Evolutionary conservation across 768 basidiomycete genomes (phyloP), one percentile per base, ranked within the genome.

Genomic region (Dacryopinax spathularia): DNA sequence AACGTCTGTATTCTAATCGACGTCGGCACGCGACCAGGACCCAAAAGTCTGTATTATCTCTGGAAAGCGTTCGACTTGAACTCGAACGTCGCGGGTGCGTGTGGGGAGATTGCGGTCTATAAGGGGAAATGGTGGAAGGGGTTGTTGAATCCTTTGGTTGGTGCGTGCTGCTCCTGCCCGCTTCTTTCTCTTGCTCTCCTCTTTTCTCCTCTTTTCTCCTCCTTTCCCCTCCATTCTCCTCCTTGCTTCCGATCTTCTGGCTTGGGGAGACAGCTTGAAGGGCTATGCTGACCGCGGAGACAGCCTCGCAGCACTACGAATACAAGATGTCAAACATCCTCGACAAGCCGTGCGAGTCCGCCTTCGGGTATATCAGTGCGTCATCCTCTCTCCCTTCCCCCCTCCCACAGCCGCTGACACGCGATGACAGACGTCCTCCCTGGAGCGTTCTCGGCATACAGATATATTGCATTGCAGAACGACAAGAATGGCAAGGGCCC

Each of bases 61-160:
- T 98, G 95, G 95, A 97, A 97, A 75, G 84, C 89, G 0, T 93
- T 93, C 69, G 91, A 93, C 70, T 75, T 93, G 66, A 88, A 91
- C 72, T 91, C 89, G 7, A 95, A 88, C 65, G 91, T 98, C 13
- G 94, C 84, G 12, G 95, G 94, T 18, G 93, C 95, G 12, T 98
- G 95, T 73, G 95, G 95, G n/a, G 95, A 98, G 75, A 92, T 95
- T 70, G 88, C 89, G 9, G 85, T 80, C 15, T 89, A 92, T 76
- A 97, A 97, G 73, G 95, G 94, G 65, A 85, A 85, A 76, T 85
- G 86, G 64, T 93, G 93, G 89, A 81, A 79, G 16, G 79, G 81
- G 25, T 77, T 91, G 61, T 69, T 91, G 65, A 97, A 96, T 70
- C 93, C 93, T 0, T 78, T 96, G 5, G 75, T 71, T 20, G 88